These are phyloP conservation scores for Aspergillus carbonarius DNA, from an alignment of 2,329 filamentous ascomycete genomes.

Conservation along the genomic window DNA sequence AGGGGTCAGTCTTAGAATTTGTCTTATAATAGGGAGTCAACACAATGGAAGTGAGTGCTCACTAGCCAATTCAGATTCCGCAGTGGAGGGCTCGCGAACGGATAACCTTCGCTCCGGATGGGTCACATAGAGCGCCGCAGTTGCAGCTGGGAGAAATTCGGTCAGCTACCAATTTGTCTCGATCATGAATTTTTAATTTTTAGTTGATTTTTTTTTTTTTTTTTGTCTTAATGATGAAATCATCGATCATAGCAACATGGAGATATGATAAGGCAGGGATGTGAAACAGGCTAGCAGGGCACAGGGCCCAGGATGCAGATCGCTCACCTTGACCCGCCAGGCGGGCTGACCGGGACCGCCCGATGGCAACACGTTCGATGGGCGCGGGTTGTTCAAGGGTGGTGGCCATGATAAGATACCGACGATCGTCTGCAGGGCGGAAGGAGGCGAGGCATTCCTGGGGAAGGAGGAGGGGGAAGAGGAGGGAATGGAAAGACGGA, in stretches of 20 bases:
- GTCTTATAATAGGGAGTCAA: background rate
- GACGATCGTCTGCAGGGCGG: background rate
- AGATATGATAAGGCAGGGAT: background rate
- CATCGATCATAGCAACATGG: background rate
- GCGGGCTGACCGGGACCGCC: constrained; percentile 27
- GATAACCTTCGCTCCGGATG: constrained; percentile 39
- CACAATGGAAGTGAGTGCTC: constrained; percentile 9
- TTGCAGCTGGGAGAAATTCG: constrained; percentile 49
- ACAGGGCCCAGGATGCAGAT: constrained; percentile 1
- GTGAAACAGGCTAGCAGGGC: background rate
- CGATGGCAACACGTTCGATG: constrained; percentile 11
- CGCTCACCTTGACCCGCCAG: constrained; percentile 37
- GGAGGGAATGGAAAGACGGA: background rate
- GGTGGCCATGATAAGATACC: constrained; percentile 30
- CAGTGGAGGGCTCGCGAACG: constrained; percentile 21
- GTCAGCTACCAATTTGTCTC: background rate
- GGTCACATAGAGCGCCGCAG: constrained; percentile 59
- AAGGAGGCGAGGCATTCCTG: constrained; percentile 1
- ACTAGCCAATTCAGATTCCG: constrained; percentile 25
- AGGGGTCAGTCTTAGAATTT: background rate
- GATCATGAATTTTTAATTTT: no score
- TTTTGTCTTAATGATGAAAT: background rate
- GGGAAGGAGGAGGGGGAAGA: background rate
- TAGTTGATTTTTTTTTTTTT: no score
- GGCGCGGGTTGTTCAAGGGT: constrained; percentile 30